These are phyloP conservation scores for Candida saitoana DNA, from an alignment of 805 yeast genomes.

Conservation along the genomic window DNA sequence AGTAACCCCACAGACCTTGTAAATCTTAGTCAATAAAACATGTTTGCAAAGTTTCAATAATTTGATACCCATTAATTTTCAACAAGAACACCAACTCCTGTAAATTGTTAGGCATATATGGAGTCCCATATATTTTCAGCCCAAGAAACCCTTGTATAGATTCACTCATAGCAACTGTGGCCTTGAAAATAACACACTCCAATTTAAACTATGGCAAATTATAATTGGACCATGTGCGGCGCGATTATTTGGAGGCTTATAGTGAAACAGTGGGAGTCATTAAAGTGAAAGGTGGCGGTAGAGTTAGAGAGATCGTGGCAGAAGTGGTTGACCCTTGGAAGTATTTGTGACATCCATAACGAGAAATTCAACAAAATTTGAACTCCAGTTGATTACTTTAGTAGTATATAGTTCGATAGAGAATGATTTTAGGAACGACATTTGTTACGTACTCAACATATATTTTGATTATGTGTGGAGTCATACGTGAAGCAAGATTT, in stretches of 20 bases:
- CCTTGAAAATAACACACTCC: not conserved
- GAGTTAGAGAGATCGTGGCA: no score
- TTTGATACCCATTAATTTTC: not conserved
- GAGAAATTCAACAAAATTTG: no score
- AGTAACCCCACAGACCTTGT: constrained; percentile 1
- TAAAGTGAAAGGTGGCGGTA: no score
- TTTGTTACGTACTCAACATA: no score
- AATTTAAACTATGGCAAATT: not conserved
- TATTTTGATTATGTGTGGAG: no score
- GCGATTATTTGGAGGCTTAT: not conserved
- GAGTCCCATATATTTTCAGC: constrained; percentile 18
- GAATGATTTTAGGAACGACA: no score
- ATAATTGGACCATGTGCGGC: not conserved
- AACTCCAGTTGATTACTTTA: no score
- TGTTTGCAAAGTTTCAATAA: not conserved
- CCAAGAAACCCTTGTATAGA: constrained; percentile 3
- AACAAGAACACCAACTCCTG: constrained; percentile 12
- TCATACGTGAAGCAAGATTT: no score
- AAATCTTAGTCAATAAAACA: constrained; percentile 1
- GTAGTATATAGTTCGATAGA: no score
- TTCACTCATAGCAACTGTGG: not conserved
- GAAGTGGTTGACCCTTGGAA: no score
- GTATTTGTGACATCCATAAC: no score
- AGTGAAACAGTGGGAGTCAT: no score
- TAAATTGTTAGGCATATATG: constrained; percentile 19